Percentiles rank a stretch among this genome's conserved stretches.
phyloP scores from a whole-genome alignment of 1,284 basidiomycete species.

The Ceratobasidium sp. region DNA sequence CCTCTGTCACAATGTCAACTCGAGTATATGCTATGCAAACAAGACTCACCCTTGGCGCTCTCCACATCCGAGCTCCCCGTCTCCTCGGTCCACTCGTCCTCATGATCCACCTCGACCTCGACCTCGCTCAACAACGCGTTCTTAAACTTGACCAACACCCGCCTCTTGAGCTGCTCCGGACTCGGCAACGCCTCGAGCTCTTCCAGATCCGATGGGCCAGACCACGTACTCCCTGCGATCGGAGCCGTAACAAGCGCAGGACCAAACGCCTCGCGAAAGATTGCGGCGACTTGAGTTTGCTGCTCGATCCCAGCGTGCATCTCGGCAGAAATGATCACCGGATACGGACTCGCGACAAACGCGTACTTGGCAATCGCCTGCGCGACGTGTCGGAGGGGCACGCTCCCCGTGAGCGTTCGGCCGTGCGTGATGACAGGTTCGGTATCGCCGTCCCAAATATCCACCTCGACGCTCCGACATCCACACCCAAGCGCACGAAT shows the following conservation, averaged over 20 bases:
- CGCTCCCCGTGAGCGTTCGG: conserved; percentile 89
- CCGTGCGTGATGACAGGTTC: conserved; percentile 92
- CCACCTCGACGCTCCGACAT: conserved; percentile 97
- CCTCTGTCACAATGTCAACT: conserved; percentile 12
- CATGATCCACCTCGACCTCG: conserved; percentile 58
- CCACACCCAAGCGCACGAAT: conserved; percentile 91
- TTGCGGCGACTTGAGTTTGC: conserved; percentile 84
- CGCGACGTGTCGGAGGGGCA: conserved; percentile 87
- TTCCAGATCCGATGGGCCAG: conserved; percentile 53
- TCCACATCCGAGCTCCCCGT: conserved; percentile 57
- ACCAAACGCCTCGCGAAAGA: conserved; percentile 85
- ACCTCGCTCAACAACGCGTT: conserved; percentile 58
- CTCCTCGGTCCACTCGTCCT: conserved; percentile 50
- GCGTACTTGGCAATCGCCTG: conserved; percentile 92
- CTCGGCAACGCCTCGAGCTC: conserved; percentile 76
- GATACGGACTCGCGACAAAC: conserved; percentile 93
- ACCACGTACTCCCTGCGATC: conserved; percentile 60
- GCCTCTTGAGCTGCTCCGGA: conserved; percentile 85
- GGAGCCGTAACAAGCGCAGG: conserved; percentile 76
- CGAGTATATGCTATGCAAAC: conserved; percentile 1
- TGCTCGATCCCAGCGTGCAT: conserved; percentile 87
- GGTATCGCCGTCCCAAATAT: conserved; percentile 90
- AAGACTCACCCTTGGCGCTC: conserved; percentile 40
- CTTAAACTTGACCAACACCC: conserved; percentile 86
- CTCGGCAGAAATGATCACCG: conserved; percentile 95